Conservation (phyloP, 495 filamentous ascomycete species). For the Tuber brumale region DNA sequence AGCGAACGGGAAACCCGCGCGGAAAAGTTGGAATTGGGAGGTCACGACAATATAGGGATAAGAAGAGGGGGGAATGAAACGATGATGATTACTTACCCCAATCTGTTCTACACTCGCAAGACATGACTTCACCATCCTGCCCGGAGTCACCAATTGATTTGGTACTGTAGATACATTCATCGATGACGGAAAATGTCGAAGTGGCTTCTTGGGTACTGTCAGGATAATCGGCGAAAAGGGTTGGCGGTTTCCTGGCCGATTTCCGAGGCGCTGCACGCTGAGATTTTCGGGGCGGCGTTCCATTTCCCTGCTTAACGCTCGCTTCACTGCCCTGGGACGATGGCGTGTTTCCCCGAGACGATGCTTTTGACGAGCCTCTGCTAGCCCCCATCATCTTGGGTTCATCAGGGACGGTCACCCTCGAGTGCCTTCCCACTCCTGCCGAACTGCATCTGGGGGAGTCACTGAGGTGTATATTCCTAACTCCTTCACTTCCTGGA, state of each 20-base stretch:
- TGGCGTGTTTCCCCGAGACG: not conserved
- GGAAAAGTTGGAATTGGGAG: slow-evolving; percentile 11
- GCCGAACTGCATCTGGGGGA: not conserved
- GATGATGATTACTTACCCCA: slow-evolving; percentile 64
- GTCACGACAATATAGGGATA: slow-evolving; percentile 33
- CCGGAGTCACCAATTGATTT: slow-evolving; percentile 86
- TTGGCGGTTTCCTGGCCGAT: slow-evolving; percentile 27
- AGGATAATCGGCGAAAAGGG: slow-evolving; percentile 28
- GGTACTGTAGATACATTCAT: slow-evolving; percentile 76
- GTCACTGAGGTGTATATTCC: not conserved
- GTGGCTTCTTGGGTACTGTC: slow-evolving; percentile 61
- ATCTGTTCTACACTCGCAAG: slow-evolving; percentile 91
- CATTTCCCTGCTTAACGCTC: not conserved
- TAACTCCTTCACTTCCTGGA: not conserved
- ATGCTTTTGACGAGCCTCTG: not conserved
- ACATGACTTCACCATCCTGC: slow-evolving; percentile 64
- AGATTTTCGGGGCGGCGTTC: not conserved
- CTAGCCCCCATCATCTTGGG: not conserved
- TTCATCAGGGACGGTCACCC: not conserved
- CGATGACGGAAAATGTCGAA: slow-evolving; percentile 70
- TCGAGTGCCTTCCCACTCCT: not conserved
- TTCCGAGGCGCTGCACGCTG: slow-evolving; percentile 2
- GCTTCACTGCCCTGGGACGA: not conserved
- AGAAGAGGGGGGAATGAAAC: slow-evolving; percentile 36
- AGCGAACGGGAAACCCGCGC: slow-evolving; percentile 28